A percentile compares a stretch with the other conserved stretches of the same genome.
These are phyloP conservation scores for Pythium aristosporum DNA, from an alignment of 352 stramenopile species.

Conservation along the genomic window DNA sequence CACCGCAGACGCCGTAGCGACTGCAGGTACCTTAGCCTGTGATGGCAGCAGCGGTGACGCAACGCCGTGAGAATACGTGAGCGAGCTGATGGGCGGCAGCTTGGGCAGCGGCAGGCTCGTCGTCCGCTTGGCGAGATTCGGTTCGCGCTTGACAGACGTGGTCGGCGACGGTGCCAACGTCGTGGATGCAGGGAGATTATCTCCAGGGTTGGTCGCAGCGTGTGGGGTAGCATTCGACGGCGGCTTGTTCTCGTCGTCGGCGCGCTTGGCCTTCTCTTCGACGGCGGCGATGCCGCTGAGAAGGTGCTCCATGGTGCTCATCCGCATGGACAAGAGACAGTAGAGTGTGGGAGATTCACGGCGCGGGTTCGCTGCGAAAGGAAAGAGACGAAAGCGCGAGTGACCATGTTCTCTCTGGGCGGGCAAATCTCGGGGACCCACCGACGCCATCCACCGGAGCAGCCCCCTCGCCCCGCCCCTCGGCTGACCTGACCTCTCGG, in stretches of 20 bases:
- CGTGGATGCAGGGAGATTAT: too few relatives aligned
- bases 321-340: slow-evolving; percentile 16
- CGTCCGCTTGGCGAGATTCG: neutral
- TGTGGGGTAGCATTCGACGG: neutral
- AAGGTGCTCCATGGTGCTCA: slow-evolving; percentile 25
- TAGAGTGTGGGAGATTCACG: neutral
- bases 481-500: slow-evolving; percentile 2
- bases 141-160: neutral
- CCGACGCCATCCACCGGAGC: neutral
- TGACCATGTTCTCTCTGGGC: neutral
- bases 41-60: slow-evolving; percentile 10
- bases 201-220: too few relatives aligned
- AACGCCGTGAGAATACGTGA: slow-evolving; percentile 10
- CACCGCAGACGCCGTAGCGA: neutral
- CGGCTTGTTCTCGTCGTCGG: slow-evolving; percentile 10
- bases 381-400: neutral
- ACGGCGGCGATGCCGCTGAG: slow-evolving; percentile 22
- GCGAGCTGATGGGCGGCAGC: slow-evolving; percentile 29
- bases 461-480: neutral
- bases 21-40: too few relatives aligned
- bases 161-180: neutral
- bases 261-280: slow-evolving; percentile 12
- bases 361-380: too few relatives aligned
- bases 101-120: slow-evolving; percentile 18
- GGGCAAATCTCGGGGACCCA: neutral